A percentile compares a stretch with the other conserved stretches of the same genome.
Evolutionary conservation across 148 eudicot genomes (phyloP).

Genomic region (Mesembryanthemum crystallinum): DNA sequence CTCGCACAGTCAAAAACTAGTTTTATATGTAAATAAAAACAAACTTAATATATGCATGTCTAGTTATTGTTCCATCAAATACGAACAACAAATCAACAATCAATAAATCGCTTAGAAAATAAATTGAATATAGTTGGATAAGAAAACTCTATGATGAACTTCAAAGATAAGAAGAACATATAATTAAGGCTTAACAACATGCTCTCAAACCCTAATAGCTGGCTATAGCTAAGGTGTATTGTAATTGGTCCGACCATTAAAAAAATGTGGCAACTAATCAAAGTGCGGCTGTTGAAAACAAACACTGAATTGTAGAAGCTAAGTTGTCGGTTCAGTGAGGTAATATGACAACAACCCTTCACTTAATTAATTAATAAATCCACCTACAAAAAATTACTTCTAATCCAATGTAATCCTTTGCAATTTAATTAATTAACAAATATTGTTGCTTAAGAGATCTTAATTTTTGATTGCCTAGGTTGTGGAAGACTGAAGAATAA

Average conservation of each 20-base stretch:
- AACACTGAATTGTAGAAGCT: conserved; percentile 18
- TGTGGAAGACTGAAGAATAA: conserved; percentile 28
- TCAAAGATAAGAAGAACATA: neutral
- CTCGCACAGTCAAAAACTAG: too few relatives aligned
- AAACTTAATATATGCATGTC: too few relatives aligned
- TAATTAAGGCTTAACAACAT: neutral
- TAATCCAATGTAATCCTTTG: neutral
- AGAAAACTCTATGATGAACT: neutral
- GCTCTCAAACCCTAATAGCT: conserved; percentile 1
- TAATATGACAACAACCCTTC: conserved; percentile 4
- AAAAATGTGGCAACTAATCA: neutral
- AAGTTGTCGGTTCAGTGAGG: conserved; percentile 24
- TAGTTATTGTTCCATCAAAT: too few relatives aligned
- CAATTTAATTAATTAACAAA: neutral
- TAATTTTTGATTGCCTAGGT: conserved; percentile 17
- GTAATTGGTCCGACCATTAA: neutral
- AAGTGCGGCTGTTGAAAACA: conserved; percentile 11
- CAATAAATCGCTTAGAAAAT: too few relatives aligned
- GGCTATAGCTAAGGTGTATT: neutral
- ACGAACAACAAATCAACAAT: too few relatives aligned
- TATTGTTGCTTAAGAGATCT: conserved; percentile 22
- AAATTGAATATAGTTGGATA: neutral
- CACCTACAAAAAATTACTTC: too few relatives aligned
- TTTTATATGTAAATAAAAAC: too few relatives aligned
- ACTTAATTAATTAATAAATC: neutral